Evolutionary conservation across 2,329 filamentous ascomycete species (phyloP).

Genomic region (Davidsoniella neocaledoniae): DNA sequence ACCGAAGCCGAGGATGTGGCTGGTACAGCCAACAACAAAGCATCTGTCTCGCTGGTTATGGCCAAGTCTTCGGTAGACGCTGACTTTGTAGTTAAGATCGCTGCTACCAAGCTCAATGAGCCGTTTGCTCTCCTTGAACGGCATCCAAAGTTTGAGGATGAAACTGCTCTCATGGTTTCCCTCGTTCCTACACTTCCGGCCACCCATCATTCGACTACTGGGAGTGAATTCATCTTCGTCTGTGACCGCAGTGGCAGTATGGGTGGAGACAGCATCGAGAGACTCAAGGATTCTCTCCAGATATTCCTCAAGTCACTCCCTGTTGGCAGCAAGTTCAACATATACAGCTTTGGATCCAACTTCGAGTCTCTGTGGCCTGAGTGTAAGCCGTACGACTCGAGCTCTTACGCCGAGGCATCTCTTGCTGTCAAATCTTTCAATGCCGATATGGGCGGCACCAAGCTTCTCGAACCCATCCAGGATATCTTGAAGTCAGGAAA

Average conservation of each 20-base stretch:
- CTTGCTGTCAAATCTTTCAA: slow-evolving; percentile 25
- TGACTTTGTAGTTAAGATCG: slow-evolving; percentile 51
- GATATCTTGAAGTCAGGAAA: slow-evolving; percentile 26
- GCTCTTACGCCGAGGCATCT: slow-evolving; percentile 27
- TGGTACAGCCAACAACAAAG: slow-evolving; percentile 16
- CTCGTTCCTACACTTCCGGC: slow-evolving; percentile 45
- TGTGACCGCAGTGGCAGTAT: slow-evolving; percentile 58
- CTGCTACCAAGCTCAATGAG: slow-evolving; percentile 40
- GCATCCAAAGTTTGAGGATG: slow-evolving; percentile 42
- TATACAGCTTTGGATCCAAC: slow-evolving; percentile 45
- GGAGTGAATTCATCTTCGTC: slow-evolving; percentile 49
- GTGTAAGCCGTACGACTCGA: slow-evolving; percentile 29
- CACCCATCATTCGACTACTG: slow-evolving; percentile 19
- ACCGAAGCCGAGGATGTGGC: neutral
- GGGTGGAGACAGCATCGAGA: slow-evolving; percentile 30
- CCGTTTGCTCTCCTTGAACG: slow-evolving; percentile 50
- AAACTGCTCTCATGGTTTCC: slow-evolving; percentile 52
- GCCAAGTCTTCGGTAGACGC: slow-evolving; percentile 45
- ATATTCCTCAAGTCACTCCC: slow-evolving; percentile 52
- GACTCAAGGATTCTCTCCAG: slow-evolving; percentile 37
- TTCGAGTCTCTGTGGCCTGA: slow-evolving; percentile 29
- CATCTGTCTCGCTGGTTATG: slow-evolving; percentile 31
- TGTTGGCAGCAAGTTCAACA: slow-evolving; percentile 49
- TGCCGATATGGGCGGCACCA: slow-evolving; percentile 35
- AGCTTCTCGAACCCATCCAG: slow-evolving; percentile 31